Evolutionary conservation across 352 stramenopile species (phyloP), one percentile per base, ranked within the genome.

Genomic region (Pythium grandisporangium): DNA sequence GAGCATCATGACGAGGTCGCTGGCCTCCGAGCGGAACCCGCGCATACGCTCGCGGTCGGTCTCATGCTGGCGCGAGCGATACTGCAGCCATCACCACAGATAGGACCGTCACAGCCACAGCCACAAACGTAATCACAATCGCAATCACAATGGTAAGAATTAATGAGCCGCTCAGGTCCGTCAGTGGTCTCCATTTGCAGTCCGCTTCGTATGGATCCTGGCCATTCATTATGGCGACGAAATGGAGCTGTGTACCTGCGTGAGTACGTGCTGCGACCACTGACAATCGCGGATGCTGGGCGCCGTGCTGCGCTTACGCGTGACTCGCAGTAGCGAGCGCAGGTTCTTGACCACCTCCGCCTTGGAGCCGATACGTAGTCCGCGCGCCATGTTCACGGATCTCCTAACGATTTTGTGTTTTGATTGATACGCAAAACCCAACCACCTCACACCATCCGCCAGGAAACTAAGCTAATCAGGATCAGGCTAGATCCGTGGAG

Each of bases 281-380:
- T 69, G 63, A 59, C 75, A 86, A 19, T 79, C 47, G 5, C 62
- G 60, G 16, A 78, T 37, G 21, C 48, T 66, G 17, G 65, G 52
- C 30, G 73, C 51, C 13, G 70, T 63, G 22, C 73, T 78, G 43
- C 73, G 75, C 27, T 67, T 52, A 42, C 75, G 73, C 26, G 76
- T 55, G 23, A 89, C 58, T 21, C 74, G 75, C 53, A 92, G 57
- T 47, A 92, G 54, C 37, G 67, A 58, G 38, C 79, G 79, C 49
- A 92, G 52, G 48, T 68, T 84, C 61, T 84, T 88, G 37, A 92
- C 46, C 48, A 84, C 75, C 20, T 89, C 75, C 14, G 62, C 30
- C 73, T 92, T 92, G 43, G 79, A 84, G 52, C 79, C 79, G 48
- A 92, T 80, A 43, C 76, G 78, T 50, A 84, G 42, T 21, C 73